These are phyloP conservation scores for Saturnispora galanensis DNA, from an alignment of 805 yeast species.

Conservation along the genomic window DNA sequence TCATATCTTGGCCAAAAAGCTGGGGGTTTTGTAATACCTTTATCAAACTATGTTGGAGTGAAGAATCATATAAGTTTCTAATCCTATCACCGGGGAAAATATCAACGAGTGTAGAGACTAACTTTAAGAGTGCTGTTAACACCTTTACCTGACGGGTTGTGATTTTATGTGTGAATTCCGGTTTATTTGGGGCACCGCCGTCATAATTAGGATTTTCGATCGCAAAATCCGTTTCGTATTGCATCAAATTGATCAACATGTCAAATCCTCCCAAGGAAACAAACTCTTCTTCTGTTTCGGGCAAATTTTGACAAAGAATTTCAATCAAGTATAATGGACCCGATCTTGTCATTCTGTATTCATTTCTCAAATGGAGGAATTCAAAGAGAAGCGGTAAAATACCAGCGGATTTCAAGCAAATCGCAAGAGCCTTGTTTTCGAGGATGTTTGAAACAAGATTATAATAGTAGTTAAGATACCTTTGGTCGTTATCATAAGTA, in stretches of 20 bases:
- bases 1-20: slow-evolving; percentile 57
- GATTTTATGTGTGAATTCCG: slow-evolving; percentile 39
- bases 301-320: slow-evolving; percentile 31
- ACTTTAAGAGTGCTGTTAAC: slow-evolving; percentile 49
- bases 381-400: slow-evolving; percentile 55
- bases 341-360: slow-evolving; percentile 46
- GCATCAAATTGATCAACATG: slow-evolving; percentile 47
- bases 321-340: slow-evolving; percentile 55
- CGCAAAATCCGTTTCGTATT: slow-evolving; percentile 57
- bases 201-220: slow-evolving; percentile 46
- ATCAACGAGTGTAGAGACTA: slow-evolving; percentile 53
- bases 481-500: slow-evolving; percentile 18
- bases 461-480: slow-evolving; percentile 35
- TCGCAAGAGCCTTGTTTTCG: slow-evolving; percentile 43
- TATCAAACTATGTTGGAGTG: slow-evolving; percentile 54
- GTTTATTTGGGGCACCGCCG: slow-evolving; percentile 45
- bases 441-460: slow-evolving; percentile 53
- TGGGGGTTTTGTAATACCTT: slow-evolving; percentile 45
- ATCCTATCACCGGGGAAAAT: slow-evolving; percentile 78
- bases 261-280: slow-evolving; percentile 58
- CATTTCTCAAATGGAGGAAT: slow-evolving; percentile 43
- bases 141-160: slow-evolving; percentile 52
- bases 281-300: slow-evolving; percentile 52
- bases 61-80: slow-evolving; percentile 78
- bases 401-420: slow-evolving; percentile 66